phyloP scores from a whole-genome alignment of 768 basidiomycete genomes.

The Clavulina sp. region DNA sequence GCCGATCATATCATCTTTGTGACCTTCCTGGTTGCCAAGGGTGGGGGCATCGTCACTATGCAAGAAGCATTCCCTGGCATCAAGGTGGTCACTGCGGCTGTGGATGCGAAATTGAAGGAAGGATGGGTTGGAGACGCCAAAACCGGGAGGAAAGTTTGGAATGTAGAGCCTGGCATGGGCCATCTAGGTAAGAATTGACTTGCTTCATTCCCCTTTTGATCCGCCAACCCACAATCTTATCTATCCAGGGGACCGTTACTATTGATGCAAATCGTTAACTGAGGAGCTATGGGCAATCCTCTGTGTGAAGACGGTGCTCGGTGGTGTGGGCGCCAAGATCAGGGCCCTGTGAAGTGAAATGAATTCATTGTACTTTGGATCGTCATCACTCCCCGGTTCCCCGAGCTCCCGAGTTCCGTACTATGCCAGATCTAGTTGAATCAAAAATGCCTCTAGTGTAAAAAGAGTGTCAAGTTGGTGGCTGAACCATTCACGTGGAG shows the following conservation, averaged over 20 bases:
- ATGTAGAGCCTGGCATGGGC: conserved; percentile 61
- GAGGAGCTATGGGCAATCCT: no score
- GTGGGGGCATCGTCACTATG: conserved; percentile 61
- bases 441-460: no score
- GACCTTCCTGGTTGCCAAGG: conserved; percentile 72
- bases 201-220: neutral
- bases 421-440: no score
- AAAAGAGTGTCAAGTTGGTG: no score
- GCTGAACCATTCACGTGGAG: no score
- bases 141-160: conserved; percentile 52
- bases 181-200: conserved; percentile 73
- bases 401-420: no score
- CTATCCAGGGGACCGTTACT: conserved; percentile 25
- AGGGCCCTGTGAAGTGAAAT: no score
- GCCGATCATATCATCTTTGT: conserved; percentile 79
- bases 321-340: no score
- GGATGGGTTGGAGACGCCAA: conserved; percentile 44
- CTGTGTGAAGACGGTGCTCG: no score
- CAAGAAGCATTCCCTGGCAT: conserved; percentile 70
- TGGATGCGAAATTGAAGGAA: conserved; percentile 64
- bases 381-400: no score
- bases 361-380: no score
- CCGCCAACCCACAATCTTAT: neutral
- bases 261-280: conserved; percentile 10
- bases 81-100: conserved; percentile 68